Conservation (phyloP, 192 early-diverging fungal species). For the Backusella sp. region DNA sequence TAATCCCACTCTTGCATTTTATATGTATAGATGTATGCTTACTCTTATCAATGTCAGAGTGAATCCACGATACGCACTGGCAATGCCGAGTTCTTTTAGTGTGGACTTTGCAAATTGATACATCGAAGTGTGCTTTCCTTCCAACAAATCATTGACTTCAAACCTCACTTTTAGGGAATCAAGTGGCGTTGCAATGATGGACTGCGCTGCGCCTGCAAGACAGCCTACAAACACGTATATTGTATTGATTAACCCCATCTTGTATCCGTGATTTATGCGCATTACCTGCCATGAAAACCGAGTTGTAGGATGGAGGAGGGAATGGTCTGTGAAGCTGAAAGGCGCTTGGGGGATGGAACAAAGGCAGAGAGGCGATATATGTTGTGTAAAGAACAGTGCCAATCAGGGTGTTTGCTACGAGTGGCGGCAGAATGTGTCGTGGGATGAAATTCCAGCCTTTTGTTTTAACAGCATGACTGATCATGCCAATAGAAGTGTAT, state of each 20-base stretch:
- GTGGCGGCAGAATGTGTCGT: slow-evolving; percentile 68
- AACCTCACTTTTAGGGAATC: slow-evolving; percentile 75
- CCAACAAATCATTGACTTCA: slow-evolving; percentile 69
- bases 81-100: slow-evolving; percentile 50
- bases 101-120: slow-evolving; percentile 62
- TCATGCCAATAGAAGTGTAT: slow-evolving; percentile 71
- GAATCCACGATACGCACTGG: slow-evolving; percentile 56
- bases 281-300: slow-evolving; percentile 50
- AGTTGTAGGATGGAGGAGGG: slow-evolving; percentile 49
- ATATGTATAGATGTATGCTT: not conserved
- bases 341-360: slow-evolving; percentile 48
- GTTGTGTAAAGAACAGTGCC: slow-evolving; percentile 78
- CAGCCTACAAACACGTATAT: slow-evolving; percentile 40
- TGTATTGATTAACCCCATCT: not conserved
- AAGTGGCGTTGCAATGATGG: slow-evolving; percentile 68
- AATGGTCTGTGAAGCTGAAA: slow-evolving; percentile 45
- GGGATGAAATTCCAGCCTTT: slow-evolving; percentile 70
- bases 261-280: not conserved
- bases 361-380: slow-evolving; percentile 57
- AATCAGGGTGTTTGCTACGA: slow-evolving; percentile 71
- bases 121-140: slow-evolving; percentile 69
- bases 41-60: slow-evolving; percentile 51
- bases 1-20: not conserved
- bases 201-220: slow-evolving; percentile 71
- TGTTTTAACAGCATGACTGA: slow-evolving; percentile 64